Evolutionary conservation across 202 grass and related monocot genomes (phyloP), one percentile per base, ranked within the genome.

Genomic region (Musa balbisiana): DNA sequence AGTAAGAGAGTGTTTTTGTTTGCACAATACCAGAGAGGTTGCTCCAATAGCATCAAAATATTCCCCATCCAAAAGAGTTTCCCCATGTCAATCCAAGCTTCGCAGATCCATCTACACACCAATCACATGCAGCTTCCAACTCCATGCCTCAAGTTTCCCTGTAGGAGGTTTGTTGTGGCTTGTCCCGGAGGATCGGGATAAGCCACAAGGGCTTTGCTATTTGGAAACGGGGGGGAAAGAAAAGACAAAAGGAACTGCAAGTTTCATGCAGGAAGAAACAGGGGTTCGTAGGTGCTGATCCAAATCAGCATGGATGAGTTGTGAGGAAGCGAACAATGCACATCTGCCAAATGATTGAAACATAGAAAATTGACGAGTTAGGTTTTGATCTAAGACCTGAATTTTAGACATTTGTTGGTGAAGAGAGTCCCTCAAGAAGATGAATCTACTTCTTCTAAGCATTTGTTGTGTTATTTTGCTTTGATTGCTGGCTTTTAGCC

Each of bases 1-100:
- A 43, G 27, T 27, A 27, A 3, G 27, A 27, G 33, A 43, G 33
- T 43, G 33, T 6, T 43, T 43, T 43, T 43, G 33, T 43, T 43
- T 43, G 5, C 33, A 6, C 33, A 43, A 43, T 43, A 43, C 33
- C 33, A 43, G 33, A 43, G 33, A 1, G 33, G 4, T 43, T 43
- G 33, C 33, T 43, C 33, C 5, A 43, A 43, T 5, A 43, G 33
- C 33, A 43, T 43, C 33, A 43, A 70, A 70, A 70, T 70, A 70
- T 70, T 51, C 67, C 67, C 51, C 33, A 11, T 20, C 43, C 43
- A 70, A 51, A 20, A 70, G 19, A 52, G 67, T 70, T 43, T 67
- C 25, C 13, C 65, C 65, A 67, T 67, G 65, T 49, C 13, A 20
- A 70, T 70, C 67, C 67, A 70, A 70, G 51, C 8, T 51, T 70